A percentile compares a stretch with the other conserved stretches of the same genome.
These are phyloP conservation scores for Podospora australis DNA, from an alignment of 495 filamentous ascomycete genomes.

Conservation along the genomic window DNA sequence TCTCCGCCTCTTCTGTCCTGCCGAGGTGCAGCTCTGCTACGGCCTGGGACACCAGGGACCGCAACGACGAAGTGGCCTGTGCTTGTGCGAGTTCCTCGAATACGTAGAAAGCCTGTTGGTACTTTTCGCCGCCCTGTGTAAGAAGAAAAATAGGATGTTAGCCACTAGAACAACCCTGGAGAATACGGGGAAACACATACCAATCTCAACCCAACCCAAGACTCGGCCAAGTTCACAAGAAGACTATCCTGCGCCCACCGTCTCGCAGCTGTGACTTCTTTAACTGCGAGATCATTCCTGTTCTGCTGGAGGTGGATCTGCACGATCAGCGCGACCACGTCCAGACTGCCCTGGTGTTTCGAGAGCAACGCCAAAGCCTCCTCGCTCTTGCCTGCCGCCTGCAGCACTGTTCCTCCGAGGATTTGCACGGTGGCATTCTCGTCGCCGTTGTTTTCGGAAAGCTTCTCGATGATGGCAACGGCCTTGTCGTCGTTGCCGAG, in stretches of 20 bases:
- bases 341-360: slow-evolving; percentile 78
- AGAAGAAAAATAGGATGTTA: slow-evolving; percentile 6
- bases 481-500: slow-evolving; percentile 56
- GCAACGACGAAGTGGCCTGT: slow-evolving; percentile 60
- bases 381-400: slow-evolving; percentile 68
- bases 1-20: slow-evolving; percentile 81
- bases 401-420: slow-evolving; percentile 68
- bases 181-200: slow-evolving; percentile 43
- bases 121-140: slow-evolving; percentile 90
- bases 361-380: slow-evolving; percentile 72
- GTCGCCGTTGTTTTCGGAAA: slow-evolving; percentile 58
- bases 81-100: slow-evolving; percentile 93
- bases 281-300: slow-evolving; percentile 78
- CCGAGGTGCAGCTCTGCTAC: slow-evolving; percentile 89
- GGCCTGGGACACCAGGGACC: slow-evolving; percentile 75
- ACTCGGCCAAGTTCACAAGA: slow-evolving; percentile 89
- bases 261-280: slow-evolving; percentile 83
- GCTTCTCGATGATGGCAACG: slow-evolving; percentile 53
- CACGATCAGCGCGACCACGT: slow-evolving; percentile 65
- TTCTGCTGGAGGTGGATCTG: slow-evolving; percentile 92
- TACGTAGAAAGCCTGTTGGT: slow-evolving; percentile 96
- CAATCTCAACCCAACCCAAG: slow-evolving; percentile 84
- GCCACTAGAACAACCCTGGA: neutral
- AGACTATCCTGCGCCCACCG: slow-evolving; percentile 94
- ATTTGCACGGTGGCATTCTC: slow-evolving; percentile 81